These are phyloP conservation scores for Xanthoparmelia taractica DNA, from an alignment of 495 filamentous ascomycete species.

Conservation along the genomic window DNA sequence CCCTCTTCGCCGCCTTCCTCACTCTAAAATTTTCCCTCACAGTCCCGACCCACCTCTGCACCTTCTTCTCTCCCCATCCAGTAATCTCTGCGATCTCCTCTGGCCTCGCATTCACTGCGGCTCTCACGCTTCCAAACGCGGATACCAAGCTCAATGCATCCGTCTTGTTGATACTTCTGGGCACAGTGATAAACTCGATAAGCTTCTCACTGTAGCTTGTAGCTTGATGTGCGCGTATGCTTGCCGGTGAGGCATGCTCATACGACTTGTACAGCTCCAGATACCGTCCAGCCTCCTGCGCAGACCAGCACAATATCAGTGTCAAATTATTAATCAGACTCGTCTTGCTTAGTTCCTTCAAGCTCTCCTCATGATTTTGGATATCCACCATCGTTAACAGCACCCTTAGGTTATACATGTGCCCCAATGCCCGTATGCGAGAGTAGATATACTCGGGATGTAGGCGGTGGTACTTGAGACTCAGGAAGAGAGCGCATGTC, in stretches of 20 bases:
- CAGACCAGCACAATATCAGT: slow-evolving; percentile 85
- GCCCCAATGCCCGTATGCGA: slow-evolving; percentile 69
- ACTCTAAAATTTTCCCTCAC: slow-evolving; percentile 79
- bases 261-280: slow-evolving; percentile 90
- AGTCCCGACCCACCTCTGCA: slow-evolving; percentile 69
- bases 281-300: slow-evolving; percentile 86
- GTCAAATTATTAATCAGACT: slow-evolving; percentile 88
- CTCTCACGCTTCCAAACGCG: slow-evolving; percentile 77
- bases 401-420: slow-evolving; percentile 76
- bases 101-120: slow-evolving; percentile 76
- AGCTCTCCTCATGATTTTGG: slow-evolving; percentile 67
- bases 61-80: slow-evolving; percentile 95
- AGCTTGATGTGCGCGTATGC: slow-evolving; percentile 75
- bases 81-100: slow-evolving; percentile 75
- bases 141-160: slow-evolving; percentile 82
- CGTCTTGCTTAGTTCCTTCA: slow-evolving; percentile 81
- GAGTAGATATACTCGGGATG: slow-evolving; percentile 98
- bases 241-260: slow-evolving; percentile 72
- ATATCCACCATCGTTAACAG: slow-evolving; percentile 91
- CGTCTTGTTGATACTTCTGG: slow-evolving; percentile 85
- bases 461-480: slow-evolving; percentile 92
- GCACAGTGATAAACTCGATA: slow-evolving; percentile 88
- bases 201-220: slow-evolving; percentile 78
- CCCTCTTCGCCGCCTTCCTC: slow-evolving; percentile 55
- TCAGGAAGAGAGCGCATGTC: slow-evolving; percentile 87